These are phyloP conservation scores for Dioszegia hungarica DNA, from an alignment of 768 basidiomycete genomes.

Conservation along the genomic window DNA sequence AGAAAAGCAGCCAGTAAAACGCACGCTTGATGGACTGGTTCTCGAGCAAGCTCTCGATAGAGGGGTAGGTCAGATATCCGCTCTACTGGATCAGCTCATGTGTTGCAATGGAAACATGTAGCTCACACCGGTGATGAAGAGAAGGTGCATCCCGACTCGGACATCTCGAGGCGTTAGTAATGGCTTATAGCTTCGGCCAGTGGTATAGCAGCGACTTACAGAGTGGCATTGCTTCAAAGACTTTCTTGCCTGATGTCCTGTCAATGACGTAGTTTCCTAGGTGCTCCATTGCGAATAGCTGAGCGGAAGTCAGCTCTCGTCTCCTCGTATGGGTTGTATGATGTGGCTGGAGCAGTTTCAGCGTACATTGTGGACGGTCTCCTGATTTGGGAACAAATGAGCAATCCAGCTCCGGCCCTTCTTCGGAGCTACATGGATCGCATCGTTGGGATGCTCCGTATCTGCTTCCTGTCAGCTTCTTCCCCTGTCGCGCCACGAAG, in stretches of 20 bases:
- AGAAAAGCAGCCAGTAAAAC: background rate
- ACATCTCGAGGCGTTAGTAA: constrained; percentile 18
- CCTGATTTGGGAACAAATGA: constrained; percentile 37
- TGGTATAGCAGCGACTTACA: constrained; percentile 37
- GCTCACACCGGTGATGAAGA: constrained; percentile 54
- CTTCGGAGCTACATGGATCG: constrained; percentile 31
- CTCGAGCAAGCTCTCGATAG: constrained; percentile 39
- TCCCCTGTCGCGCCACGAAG: too few relatives aligned
- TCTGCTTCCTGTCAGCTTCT: background rate
- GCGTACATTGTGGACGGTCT: constrained; percentile 44
- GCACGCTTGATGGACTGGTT: constrained; percentile 46
- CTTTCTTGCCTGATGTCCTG: constrained; percentile 51
- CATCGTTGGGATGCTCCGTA: constrained; percentile 24
- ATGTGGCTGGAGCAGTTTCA: background rate
- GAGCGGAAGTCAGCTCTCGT: background rate
- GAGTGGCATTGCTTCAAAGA: constrained; percentile 72
- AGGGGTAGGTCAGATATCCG: constrained; percentile 30
- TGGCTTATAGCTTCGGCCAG: background rate
- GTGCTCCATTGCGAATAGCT: constrained; percentile 49
- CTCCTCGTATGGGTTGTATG: background rate
- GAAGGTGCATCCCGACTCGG: constrained; percentile 60
- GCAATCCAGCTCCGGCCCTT: constrained; percentile 33
- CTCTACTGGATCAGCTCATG: constrained; percentile 4
- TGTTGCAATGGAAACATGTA: background rate
- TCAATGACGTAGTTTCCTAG: constrained; percentile 50